Conservation (phyloP, 768 basidiomycete species). For the Boletus rufocinnamomeus region DNA sequence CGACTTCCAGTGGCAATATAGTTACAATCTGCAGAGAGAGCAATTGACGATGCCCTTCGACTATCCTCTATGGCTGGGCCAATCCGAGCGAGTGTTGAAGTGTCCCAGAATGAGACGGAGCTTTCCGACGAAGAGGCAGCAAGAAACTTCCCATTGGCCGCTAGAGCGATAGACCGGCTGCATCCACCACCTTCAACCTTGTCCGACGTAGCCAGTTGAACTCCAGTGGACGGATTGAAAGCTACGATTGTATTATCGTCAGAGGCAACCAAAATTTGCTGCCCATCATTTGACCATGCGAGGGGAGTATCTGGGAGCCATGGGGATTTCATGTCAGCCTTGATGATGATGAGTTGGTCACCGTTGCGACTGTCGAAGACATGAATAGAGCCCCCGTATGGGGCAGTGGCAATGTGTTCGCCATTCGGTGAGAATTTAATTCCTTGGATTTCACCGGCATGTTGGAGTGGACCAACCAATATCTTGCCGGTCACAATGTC, state of each 20-base stretch:
- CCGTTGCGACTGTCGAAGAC: neutral
- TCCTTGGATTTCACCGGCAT: neutral
- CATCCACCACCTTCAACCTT: neutral
- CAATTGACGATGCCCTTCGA: neutral
- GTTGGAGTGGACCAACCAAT: neutral
- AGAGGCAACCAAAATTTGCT: neutral
- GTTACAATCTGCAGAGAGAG: neutral
- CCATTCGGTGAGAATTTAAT: neutral
- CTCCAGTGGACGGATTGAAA: neutral
- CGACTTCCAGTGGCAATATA: neutral
- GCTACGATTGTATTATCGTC: neutral
- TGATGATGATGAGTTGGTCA: neutral
- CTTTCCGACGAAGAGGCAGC: neutral
- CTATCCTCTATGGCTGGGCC: neutral
- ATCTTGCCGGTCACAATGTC: neutral
- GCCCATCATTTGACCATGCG: neutral
- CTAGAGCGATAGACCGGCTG: neutral
- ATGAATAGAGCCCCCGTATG: neutral
- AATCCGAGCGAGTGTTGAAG: neutral
- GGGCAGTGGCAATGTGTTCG: neutral
- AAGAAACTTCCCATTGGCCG: neutral
- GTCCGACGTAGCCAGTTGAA: neutral
- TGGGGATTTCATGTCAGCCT: too few relatives aligned
- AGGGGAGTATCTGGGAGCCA: neutral
- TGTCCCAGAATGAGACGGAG: neutral